Percentiles rank a stretch among this genome's conserved stretches.
Evolutionary conservation across 148 eudicot genomes (phyloP).

Genomic region (Nepenthes mirabilis): DNA sequence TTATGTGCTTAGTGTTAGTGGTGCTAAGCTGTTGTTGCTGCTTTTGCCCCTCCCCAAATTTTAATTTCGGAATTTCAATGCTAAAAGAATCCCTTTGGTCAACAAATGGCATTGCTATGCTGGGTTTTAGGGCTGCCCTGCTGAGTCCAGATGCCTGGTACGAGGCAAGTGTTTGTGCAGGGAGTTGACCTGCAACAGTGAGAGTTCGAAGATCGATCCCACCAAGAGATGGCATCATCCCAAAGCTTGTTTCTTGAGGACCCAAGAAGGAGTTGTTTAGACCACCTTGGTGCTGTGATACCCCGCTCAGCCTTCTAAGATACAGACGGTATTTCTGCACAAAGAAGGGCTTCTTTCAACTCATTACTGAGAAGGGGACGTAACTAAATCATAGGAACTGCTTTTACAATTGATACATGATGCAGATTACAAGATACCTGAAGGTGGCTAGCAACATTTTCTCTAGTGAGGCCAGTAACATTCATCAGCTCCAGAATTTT

Average conservation of each 20-base stretch:
- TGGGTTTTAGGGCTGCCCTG: conserved; percentile 34
- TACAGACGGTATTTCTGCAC: conserved; percentile 77
- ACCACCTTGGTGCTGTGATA: conserved; percentile 44
- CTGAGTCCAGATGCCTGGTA: conserved; percentile 48
- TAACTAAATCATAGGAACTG: neutral
- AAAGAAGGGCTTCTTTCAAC: neutral
- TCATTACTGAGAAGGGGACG: neutral
- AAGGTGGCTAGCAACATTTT: conserved; percentile 99
- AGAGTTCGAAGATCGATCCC: conserved; percentile 67
- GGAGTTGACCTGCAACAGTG: conserved; percentile 55
- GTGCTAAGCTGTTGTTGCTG: conserved; percentile 30
- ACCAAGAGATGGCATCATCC: conserved; percentile 39
- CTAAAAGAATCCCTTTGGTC: conserved; percentile 78
- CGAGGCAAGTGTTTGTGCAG: conserved; percentile 32
- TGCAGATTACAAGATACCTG: conserved; percentile 36
- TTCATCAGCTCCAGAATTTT: conserved; percentile 94
- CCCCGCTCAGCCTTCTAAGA: conserved; percentile 45
- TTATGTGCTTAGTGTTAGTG: conserved; percentile 41
- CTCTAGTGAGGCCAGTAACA: conserved; percentile 91
- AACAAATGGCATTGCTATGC: conserved; percentile 43
- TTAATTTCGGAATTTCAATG: conserved; percentile 47
- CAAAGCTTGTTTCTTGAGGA: conserved; percentile 33
- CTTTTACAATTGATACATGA: neutral
- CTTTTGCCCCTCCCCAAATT: conserved; percentile 47
- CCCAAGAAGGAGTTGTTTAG: conserved; percentile 51